Conservation (phyloP, 1,284 basidiomycete genomes). For the Laetiporus sulphureus region DNA sequence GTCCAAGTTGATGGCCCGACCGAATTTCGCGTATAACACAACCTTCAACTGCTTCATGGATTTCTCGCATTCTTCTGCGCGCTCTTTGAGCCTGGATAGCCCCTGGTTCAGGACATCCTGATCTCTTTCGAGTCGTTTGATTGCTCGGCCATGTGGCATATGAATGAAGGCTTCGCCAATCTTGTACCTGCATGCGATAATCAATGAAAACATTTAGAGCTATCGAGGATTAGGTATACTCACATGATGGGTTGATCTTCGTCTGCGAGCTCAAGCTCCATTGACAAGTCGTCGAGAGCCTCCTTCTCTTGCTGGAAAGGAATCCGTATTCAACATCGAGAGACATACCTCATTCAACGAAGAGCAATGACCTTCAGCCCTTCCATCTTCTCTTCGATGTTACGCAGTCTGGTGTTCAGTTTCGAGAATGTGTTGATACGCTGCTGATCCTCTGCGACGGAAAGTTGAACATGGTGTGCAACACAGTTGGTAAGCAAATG, state of each 20-base stretch:
- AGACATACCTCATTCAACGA: conserved; percentile 1
- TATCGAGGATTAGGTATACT: conserved; percentile 19
- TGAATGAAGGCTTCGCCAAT: conserved; percentile 89
- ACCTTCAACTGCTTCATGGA: conserved; percentile 92
- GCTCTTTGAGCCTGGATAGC: conserved; percentile 47
- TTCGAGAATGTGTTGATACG: conserved; percentile 92
- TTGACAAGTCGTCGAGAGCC: conserved; percentile 82
- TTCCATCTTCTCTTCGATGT: conserved; percentile 69
- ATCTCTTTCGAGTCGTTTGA: conserved; percentile 72
- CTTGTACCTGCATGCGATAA: conserved; percentile 58
- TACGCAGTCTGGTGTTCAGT: conserved; percentile 73
- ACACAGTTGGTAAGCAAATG: not conserved
- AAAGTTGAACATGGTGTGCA: not conserved
- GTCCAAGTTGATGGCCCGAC: conserved; percentile 89
- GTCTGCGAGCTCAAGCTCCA: conserved; percentile 86
- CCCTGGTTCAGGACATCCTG: conserved; percentile 53
- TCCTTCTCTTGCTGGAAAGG: conserved; percentile 82
- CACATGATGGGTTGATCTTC: conserved; percentile 77
- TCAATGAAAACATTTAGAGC: not conserved
- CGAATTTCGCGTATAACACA: conserved; percentile 86
- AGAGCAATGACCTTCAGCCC: conserved; percentile 51
- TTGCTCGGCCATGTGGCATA: conserved; percentile 64
- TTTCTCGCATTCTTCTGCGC: conserved; percentile 68
- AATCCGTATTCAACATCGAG: not conserved
- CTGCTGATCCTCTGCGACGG: conserved; percentile 79